These are phyloP conservation scores for Sungouiella blattae DNA, from an alignment of 805 yeast genomes.

Conservation along the genomic window DNA sequence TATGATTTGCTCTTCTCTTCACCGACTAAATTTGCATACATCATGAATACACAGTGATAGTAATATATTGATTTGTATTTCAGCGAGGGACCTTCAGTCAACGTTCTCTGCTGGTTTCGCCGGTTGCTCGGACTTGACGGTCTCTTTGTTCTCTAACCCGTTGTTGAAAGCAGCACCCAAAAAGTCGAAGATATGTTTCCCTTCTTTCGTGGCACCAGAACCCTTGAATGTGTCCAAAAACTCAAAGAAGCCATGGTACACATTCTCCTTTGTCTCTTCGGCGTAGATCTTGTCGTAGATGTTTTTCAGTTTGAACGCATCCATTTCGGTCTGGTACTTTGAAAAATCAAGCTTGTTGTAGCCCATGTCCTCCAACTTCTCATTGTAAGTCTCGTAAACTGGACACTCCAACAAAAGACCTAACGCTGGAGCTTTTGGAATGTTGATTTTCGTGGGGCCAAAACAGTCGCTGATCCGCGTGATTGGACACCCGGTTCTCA, in stretches of 20 bases:
- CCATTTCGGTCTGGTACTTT: conserved; percentile 65
- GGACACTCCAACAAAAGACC: conserved; percentile 90
- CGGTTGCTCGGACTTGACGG: conserved; percentile 5
- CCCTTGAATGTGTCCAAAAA: conserved; percentile 77
- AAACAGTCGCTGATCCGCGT: conserved; percentile 76
- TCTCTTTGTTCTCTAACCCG: conserved; percentile 13
- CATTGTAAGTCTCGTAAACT: conserved; percentile 82
- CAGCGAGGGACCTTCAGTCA: conserved; percentile 6
- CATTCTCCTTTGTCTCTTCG: conserved; percentile 85
- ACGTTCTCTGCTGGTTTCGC: conserved; percentile 5
- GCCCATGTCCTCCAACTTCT: conserved; percentile 67
- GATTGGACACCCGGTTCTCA: conserved; percentile 82
- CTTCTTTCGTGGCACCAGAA: conserved; percentile 25
- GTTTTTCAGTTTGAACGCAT: conserved; percentile 78
- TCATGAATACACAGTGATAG: not conserved
- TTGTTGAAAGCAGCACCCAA: conserved; percentile 41
- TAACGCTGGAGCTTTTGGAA: conserved; percentile 96
- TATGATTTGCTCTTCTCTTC: not conserved
- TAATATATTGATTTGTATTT: too few relatives aligned
- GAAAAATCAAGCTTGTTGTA: conserved; percentile 71
- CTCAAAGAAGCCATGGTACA: conserved; percentile 85
- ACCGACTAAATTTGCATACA: not conserved
- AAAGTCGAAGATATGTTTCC: conserved; percentile 58
- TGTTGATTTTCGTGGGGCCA: conserved; percentile 68
- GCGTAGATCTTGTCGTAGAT: conserved; percentile 90